A percentile compares a stretch with the other conserved stretches of the same genome.
phyloP scores from a whole-genome alignment of 2,329 filamentous ascomycete species.

The Cercospora beticola region DNA sequence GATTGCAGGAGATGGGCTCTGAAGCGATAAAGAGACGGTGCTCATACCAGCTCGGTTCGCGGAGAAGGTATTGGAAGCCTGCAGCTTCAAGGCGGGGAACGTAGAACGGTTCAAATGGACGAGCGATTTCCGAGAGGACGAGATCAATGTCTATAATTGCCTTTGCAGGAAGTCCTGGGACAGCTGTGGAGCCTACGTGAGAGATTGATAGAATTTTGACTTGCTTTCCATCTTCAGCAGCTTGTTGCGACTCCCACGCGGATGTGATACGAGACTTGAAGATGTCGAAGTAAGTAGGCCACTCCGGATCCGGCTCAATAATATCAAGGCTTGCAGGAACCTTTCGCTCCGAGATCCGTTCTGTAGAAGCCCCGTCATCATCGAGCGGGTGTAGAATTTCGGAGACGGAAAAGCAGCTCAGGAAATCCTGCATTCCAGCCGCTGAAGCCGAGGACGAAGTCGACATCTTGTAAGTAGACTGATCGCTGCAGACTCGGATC shows the following conservation, averaged over 20 bases:
- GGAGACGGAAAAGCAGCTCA: neutral
- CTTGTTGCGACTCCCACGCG: constrained; percentile 36
- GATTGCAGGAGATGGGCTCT: constrained; percentile 40
- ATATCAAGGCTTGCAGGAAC: constrained; percentile 31
- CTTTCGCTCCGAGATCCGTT: constrained; percentile 27
- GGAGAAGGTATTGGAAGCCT: constrained; percentile 49
- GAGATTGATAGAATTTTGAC: constrained; percentile 40
- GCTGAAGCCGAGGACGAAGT: neutral
- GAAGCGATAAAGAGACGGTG: constrained; percentile 50
- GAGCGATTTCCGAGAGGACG: constrained; percentile 40
- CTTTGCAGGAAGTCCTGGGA: constrained; percentile 53
- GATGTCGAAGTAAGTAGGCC: constrained; percentile 39
- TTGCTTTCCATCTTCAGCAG: neutral
- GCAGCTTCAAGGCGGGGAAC: constrained; percentile 45
- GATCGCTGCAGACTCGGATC: neutral
- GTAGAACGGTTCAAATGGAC: constrained; percentile 46
- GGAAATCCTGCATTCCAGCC: neutral
- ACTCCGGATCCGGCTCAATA: constrained; percentile 41
- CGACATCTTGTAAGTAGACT: neutral
- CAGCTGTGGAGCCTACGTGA: constrained; percentile 54
- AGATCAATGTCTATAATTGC: constrained; percentile 56
- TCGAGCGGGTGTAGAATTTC: neutral
- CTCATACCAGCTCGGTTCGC: constrained; percentile 51
- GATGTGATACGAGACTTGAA: constrained; percentile 39
- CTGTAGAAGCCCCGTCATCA: neutral